Percentiles rank a stretch among this genome's conserved stretches.
These are phyloP conservation scores for Poa annua DNA, from an alignment of 176 grass and related monocot species.

Conservation along the genomic window DNA sequence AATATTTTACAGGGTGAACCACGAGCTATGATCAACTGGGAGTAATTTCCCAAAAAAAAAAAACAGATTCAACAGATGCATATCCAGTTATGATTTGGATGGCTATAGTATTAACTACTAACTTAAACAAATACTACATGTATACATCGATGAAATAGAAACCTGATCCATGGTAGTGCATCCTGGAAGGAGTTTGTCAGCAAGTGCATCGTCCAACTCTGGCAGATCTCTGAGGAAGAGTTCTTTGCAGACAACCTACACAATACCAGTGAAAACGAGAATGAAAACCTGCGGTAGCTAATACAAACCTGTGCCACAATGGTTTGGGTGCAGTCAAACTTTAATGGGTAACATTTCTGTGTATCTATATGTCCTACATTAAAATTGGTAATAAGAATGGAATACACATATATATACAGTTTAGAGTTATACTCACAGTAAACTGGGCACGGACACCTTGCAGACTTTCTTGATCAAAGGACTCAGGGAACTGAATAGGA, in stretches of 20 bases:
- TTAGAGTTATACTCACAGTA: slow-evolving; percentile 71
- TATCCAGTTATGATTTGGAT: slow-evolving; percentile 14
- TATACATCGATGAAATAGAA: slow-evolving; percentile 16
- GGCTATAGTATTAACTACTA: slow-evolving; percentile 12
- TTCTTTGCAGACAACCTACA: slow-evolving; percentile 97
- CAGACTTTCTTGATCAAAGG: slow-evolving; percentile 82
- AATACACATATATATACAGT: slow-evolving; percentile 1
- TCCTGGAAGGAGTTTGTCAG: slow-evolving; percentile 83
- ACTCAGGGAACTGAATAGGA: slow-evolving; percentile 86
- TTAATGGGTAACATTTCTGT: not conserved
- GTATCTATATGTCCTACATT: not conserved
- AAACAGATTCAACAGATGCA: not conserved
- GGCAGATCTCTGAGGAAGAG: slow-evolving; percentile 92
- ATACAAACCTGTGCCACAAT: not conserved
- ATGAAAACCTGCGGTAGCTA: not conserved
- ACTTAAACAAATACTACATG: slow-evolving; percentile 5
- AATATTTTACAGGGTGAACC: slow-evolving; percentile 19
- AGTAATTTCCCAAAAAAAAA: not conserved
- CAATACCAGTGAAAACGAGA: slow-evolving; percentile 41
- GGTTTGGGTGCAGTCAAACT: not conserved
- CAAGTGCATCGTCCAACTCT: slow-evolving; percentile 77
- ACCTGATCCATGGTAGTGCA: slow-evolving; percentile 87
- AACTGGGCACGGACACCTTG: slow-evolving; percentile 74
- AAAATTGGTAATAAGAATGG: not conserved
- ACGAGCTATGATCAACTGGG: not conserved